Percentiles rank a stretch among this genome's conserved stretches.
These are phyloP conservation scores for Lachnellula hyalina DNA, from an alignment of 2,329 filamentous ascomycete genomes.

Conservation along the genomic window DNA sequence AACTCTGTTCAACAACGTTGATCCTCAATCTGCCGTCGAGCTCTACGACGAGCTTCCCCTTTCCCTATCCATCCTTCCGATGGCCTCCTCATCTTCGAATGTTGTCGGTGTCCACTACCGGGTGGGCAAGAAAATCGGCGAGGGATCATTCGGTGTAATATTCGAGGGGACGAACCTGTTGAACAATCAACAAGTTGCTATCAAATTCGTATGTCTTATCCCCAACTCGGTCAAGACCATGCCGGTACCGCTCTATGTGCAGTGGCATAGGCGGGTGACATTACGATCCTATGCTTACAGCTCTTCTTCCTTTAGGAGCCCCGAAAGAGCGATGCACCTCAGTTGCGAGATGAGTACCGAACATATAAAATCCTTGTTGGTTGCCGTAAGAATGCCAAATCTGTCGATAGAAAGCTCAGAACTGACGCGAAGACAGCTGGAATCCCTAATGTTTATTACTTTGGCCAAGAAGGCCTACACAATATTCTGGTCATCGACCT, in stretches of 20 bases:
- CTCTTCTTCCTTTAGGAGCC: constrained; percentile 75
- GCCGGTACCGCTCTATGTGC: too few species aligned
- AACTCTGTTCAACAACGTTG: constrained; percentile 9
- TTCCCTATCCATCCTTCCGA: constrained; percentile 7
- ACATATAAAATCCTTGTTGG: constrained; percentile 99
- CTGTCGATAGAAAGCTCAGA: constrained; percentile 7
- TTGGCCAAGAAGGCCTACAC: constrained; percentile 95
- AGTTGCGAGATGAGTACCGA: constrained; percentile 95
- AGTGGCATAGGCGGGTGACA: too few species aligned
- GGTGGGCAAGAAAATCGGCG: constrained; percentile 98
- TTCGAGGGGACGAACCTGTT: constrained; percentile 97
- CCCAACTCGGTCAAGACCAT: too few species aligned
- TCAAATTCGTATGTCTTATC: constrained; percentile 80
- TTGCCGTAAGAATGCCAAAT: constrained; percentile 70
- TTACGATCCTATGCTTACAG: background rate
- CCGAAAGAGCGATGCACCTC: constrained; percentile 95
- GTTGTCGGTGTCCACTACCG: constrained; percentile 98
- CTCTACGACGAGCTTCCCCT: constrained; percentile 18
- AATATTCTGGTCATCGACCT: constrained; percentile 98
- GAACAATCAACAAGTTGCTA: constrained; percentile 98
- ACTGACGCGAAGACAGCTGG: constrained; percentile 61
- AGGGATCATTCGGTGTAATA: constrained; percentile 97
- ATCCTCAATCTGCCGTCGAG: constrained; percentile 15
- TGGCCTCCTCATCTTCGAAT: constrained; percentile 57
- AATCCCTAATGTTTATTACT: constrained; percentile 99